Percentiles rank a stretch among this genome's conserved stretches.
Evolutionary conservation across 1,284 basidiomycete species (phyloP).

Genomic region (Ustilago vetiveriae): DNA sequence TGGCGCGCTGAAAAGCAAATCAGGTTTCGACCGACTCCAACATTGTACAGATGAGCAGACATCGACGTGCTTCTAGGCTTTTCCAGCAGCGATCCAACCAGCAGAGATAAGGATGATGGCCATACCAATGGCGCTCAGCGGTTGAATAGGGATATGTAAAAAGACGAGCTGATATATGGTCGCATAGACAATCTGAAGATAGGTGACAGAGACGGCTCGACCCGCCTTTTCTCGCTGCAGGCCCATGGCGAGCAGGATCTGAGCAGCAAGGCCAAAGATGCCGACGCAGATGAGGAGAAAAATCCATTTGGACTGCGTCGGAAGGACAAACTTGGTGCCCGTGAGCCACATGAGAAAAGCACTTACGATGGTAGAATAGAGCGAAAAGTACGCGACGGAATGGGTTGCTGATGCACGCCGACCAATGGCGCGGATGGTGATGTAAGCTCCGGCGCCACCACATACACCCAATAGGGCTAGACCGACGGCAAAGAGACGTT

Average conservation of each 20-base stretch:
- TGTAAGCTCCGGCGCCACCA: conserved; percentile 75
- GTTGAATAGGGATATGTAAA: conserved; percentile 42
- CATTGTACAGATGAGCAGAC: no score
- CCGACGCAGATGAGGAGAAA: conserved; percentile 50
- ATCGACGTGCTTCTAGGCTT: conserved; percentile 16
- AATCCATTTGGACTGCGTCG: conserved; percentile 33
- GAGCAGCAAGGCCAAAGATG: conserved; percentile 50
- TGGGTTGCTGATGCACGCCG: conserved; percentile 79
- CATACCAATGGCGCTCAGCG: conserved; percentile 44
- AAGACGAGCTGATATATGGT: conserved; percentile 47
- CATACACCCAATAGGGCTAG: conserved; percentile 73
- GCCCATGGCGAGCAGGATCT: conserved; percentile 51
- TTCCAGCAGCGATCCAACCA: conserved; percentile 43
- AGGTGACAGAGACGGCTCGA: conserved; percentile 38
- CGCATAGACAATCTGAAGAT: conserved; percentile 48
- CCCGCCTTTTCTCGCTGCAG: conserved; percentile 53
- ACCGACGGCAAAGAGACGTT: conserved; percentile 72
- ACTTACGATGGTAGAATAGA: conserved; percentile 73
- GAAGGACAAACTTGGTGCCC: conserved; percentile 40
- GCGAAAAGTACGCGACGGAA: conserved; percentile 76
- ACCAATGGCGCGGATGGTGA: conserved; percentile 77
- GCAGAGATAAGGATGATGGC: conserved; percentile 47
- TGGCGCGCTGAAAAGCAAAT: no score
- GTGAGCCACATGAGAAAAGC: conserved; percentile 63
- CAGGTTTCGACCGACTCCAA: no score